Evolutionary conservation across 2,329 filamentous ascomycete species (phyloP).

Genomic region (Phyllosticta ampelicida): DNA sequence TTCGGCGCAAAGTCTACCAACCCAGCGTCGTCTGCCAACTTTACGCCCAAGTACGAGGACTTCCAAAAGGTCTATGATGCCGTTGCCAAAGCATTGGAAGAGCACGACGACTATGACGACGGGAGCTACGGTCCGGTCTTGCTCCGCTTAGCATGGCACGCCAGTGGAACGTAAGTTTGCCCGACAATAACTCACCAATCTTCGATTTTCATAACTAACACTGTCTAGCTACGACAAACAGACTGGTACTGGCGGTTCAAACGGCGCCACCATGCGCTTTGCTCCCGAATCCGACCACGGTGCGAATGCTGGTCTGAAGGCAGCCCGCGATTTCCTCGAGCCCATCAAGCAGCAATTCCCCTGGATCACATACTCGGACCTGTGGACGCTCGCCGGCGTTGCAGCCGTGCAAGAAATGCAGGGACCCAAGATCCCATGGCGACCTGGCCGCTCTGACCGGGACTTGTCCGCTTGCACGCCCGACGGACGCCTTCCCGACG

Average conservation of each 20-base stretch:
- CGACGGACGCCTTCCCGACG: slow-evolving; percentile 84
- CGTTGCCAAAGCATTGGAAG: slow-evolving; percentile 67
- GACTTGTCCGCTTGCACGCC: slow-evolving; percentile 81
- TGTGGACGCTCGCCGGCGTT: slow-evolving; percentile 87
- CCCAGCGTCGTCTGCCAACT: slow-evolving; percentile 32
- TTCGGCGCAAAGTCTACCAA: background rate
- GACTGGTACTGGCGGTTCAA: slow-evolving; percentile 83
- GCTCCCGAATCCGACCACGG: slow-evolving; percentile 79
- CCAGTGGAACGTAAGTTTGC: slow-evolving; percentile 57
- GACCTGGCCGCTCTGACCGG: slow-evolving; percentile 71
- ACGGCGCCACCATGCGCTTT: slow-evolving; percentile 96
- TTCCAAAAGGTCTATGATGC: slow-evolving; percentile 94
- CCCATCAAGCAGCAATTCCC: slow-evolving; percentile 84
- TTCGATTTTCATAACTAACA: slow-evolving; percentile 13
- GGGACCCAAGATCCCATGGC: slow-evolving; percentile 76
- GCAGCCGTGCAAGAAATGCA: slow-evolving; percentile 90
- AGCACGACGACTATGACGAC: slow-evolving; percentile 93
- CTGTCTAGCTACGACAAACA: slow-evolving; percentile 58
- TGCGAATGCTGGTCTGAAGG: slow-evolving; percentile 81
- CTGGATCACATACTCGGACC: slow-evolving; percentile 93
- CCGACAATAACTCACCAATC: background rate
- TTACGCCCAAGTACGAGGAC: slow-evolving; percentile 70
- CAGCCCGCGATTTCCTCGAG: slow-evolving; percentile 85
- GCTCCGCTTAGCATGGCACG: slow-evolving; percentile 86
- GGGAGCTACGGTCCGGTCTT: slow-evolving; percentile 91